Evolutionary conservation across 2,329 filamentous ascomycete genomes (phyloP), one percentile per base, ranked within the genome.

Genomic region (Aspergillus oerlinghausenensis): DNA sequence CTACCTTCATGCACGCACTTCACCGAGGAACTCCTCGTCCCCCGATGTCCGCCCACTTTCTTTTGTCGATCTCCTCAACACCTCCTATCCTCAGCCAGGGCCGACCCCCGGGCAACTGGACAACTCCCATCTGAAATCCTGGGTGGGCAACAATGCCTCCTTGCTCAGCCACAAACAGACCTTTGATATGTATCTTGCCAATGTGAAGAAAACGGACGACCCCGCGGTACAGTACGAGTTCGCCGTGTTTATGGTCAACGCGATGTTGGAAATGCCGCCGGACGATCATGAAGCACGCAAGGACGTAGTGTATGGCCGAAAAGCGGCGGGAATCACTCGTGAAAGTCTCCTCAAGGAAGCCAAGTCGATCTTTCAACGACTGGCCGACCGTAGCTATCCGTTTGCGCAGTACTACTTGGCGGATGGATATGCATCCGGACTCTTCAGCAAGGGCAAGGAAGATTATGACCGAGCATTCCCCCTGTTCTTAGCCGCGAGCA

Each of bases 351-450:
- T 96, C 49, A 86, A 86, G 38, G 94, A 99, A 80, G 92, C 94
- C 57, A 90, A 91, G 69, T 86, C 87, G 59, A 97, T 97, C 66
- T 78, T 99, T 48, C 90, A 95, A 75, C 88, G 87, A 60, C 82
- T 97, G 52, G 83, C 92, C 19, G 93, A 92, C 75, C 87, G 86
- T 56, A 91, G 91, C 49, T 97, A 97, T 72, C 94, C 94, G 1
- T 97, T 97, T 73, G 94, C 94, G 3, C 94, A 99, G 73, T 99
- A 99, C 77, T 97, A 97, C 72, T 85, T 99, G 11, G 94, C 87
- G 21, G 94, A 99, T 70, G 94, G 94, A 1, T 96, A 90, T 70
- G 90, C 92, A 2, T 97, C 93, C 5, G 94, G 94, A 0, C 80
- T 99, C 25, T 97, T 99, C 75, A 96, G 86, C 77, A 97, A 97